Conservation (phyloP, 768 basidiomycete species). For the Dioszegia aurantiaca region DNA sequence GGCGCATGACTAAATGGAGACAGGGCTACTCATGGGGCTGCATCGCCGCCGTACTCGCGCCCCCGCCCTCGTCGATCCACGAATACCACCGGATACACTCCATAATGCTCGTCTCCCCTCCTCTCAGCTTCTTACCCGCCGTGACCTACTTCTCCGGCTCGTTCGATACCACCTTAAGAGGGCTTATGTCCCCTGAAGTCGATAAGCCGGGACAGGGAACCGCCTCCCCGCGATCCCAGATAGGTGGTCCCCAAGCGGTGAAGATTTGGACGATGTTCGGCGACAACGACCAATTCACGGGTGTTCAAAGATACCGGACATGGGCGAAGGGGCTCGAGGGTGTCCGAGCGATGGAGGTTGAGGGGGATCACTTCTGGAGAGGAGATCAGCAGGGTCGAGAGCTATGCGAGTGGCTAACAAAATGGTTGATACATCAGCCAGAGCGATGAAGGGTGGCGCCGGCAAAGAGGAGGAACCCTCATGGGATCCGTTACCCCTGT, state of each 20-base stretch:
- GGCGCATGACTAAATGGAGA: background rate
- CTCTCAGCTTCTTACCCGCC: slow-evolving; percentile 22
- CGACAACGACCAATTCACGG: slow-evolving; percentile 35
- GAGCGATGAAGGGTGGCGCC: too few species aligned
- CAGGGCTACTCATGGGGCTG: slow-evolving; percentile 46
- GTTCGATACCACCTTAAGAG: slow-evolving; percentile 17
- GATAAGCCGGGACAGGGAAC: too few species aligned
- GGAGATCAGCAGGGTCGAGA: slow-evolving; percentile 21
- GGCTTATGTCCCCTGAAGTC: slow-evolving; percentile 3
- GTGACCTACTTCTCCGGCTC: slow-evolving; percentile 21
- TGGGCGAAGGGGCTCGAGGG: slow-evolving; percentile 2
- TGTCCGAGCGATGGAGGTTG: slow-evolving; percentile 20
- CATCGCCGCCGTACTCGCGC: slow-evolving; percentile 23
- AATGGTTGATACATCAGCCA: slow-evolving; percentile 9
- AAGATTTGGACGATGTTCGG: slow-evolving; percentile 27
- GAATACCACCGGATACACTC: background rate
- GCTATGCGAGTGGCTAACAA: slow-evolving; percentile 18
- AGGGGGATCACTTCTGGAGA: slow-evolving; percentile 58
- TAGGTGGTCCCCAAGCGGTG: too few species aligned
- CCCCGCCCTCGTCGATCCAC: slow-evolving; percentile 14
- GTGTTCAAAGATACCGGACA: slow-evolving; percentile 8
- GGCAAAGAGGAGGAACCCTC: too few species aligned
- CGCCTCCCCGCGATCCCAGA: too few species aligned
- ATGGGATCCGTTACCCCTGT: too few species aligned
- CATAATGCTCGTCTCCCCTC: slow-evolving; percentile 29